Evolutionary conservation across 768 basidiomycete genomes (phyloP).

Genomic region (Lepiota venenata): DNA sequence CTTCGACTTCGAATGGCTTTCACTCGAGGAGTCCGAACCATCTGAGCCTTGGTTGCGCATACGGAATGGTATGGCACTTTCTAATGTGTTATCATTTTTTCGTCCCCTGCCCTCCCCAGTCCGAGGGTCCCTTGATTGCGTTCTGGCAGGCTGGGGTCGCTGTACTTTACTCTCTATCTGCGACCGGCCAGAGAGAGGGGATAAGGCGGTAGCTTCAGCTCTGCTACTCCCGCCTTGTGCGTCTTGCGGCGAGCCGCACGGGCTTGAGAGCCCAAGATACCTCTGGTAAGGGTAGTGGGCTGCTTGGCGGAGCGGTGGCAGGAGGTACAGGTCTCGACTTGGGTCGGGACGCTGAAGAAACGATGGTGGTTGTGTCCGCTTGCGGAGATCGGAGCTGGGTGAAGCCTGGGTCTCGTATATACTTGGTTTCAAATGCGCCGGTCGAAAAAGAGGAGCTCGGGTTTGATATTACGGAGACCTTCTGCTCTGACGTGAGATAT

Average conservation of each 20-base stretch:
- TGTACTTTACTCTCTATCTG: too few species aligned
- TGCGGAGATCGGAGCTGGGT: not conserved
- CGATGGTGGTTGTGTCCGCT: not conserved
- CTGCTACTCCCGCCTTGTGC: not conserved
- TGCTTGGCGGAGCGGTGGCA: not conserved
- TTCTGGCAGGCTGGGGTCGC: too few species aligned
- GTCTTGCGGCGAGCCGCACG: not conserved
- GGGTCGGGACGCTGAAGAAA: not conserved
- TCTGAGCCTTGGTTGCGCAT: not conserved
- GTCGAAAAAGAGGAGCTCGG: not conserved
- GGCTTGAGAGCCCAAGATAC: not conserved
- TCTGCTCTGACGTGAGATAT: not conserved
- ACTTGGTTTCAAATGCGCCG: too few species aligned
- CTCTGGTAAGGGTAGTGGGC: not conserved
- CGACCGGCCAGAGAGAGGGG: not conserved
- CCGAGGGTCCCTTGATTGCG: too few species aligned
- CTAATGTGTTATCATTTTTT: too few species aligned
- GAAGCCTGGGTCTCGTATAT: too few species aligned
- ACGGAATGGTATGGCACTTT: not conserved
- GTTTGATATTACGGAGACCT: not conserved
- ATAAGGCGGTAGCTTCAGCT: not conserved
- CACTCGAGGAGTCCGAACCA: not conserved
- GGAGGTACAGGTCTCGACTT: not conserved
- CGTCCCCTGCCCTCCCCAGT: too few species aligned
- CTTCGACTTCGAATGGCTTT: not conserved